Percentiles rank a stretch among this genome's conserved stretches.
Conservation (phyloP, 257 asterid species). For the Catharanthus roseus region DNA sequence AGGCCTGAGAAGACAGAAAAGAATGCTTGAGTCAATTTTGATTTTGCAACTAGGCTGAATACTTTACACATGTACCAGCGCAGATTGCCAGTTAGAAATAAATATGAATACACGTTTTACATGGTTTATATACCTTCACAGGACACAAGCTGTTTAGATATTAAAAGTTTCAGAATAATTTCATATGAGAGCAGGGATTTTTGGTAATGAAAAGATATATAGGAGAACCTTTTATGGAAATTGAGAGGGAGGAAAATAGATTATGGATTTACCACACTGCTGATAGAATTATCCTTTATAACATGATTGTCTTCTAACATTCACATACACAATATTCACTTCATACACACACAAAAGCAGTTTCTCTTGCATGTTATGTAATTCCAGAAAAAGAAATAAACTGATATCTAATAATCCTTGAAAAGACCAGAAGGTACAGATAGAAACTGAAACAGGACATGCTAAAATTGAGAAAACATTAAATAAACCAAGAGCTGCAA, state of each 20-base stretch:
- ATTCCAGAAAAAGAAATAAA: background rate
- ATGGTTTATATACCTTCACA: background rate
- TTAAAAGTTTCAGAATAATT: background rate
- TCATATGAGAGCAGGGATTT: background rate
- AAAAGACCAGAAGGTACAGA: background rate
- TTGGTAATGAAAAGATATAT: background rate
- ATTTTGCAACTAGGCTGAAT: background rate
- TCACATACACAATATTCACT: background rate
- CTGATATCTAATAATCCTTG: background rate
- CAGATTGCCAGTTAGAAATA: background rate
- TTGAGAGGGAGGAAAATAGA: background rate
- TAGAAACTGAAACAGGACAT: background rate
- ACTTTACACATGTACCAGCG: background rate
- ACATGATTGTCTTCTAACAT: background rate
- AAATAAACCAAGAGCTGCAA: background rate
- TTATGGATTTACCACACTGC: background rate
- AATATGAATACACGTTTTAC: background rate
- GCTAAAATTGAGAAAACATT: background rate
- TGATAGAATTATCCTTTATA: background rate
- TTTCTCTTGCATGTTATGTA: background rate
- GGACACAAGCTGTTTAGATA: background rate
- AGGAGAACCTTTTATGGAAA: background rate
- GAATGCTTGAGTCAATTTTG: background rate
- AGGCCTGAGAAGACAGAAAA: background rate
- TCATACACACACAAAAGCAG: background rate